Conservation (phyloP, 129 eudicot species). For the Ambrosia trifida region DNA sequence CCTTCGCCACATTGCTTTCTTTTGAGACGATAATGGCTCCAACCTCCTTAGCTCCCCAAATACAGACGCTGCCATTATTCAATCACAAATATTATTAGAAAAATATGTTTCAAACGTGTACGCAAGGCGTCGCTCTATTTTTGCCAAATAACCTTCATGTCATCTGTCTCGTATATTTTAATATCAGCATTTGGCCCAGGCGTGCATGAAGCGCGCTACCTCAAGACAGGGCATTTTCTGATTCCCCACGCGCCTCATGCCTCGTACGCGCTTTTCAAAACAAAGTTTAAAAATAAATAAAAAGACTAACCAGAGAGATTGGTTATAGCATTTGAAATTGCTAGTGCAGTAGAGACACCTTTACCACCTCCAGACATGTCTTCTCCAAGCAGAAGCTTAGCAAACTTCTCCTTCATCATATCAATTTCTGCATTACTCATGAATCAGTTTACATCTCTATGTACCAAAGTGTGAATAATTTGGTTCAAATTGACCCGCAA, state of each 20-base stretch:
- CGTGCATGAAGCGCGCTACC: too few relatives aligned
- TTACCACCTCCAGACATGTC: too few relatives aligned
- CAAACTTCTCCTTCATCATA: slow-evolving; percentile 71
- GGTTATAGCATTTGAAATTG: too few relatives aligned
- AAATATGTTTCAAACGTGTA: too few relatives aligned
- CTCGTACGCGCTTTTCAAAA: slow-evolving; percentile 57
- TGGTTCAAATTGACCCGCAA: too few relatives aligned
- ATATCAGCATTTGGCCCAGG: too few relatives aligned
- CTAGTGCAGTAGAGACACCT: too few relatives aligned
- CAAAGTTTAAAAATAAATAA: slow-evolving; percentile 37
- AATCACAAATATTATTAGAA: background rate
- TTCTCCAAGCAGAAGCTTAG: background rate
- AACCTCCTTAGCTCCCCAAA: slow-evolving; percentile 50
- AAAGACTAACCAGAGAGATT: background rate
- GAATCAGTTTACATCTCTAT: too few relatives aligned
- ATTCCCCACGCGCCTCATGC: too few relatives aligned
- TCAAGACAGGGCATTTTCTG: too few relatives aligned
- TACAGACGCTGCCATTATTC: slow-evolving; percentile 7
- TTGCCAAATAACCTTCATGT: slow-evolving; percentile 22
- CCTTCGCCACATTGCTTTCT: slow-evolving; percentile 74
- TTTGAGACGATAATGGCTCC: slow-evolving; percentile 65
- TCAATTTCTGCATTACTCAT: slow-evolving; percentile 44
- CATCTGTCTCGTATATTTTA: background rate
- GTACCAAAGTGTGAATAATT: too few relatives aligned
- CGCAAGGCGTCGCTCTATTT: too few relatives aligned